Percentiles rank a stretch among this genome's conserved stretches.
Evolutionary conservation across 2,329 filamentous ascomycete species (phyloP).

Genomic region (Thelonectria blattea): DNA sequence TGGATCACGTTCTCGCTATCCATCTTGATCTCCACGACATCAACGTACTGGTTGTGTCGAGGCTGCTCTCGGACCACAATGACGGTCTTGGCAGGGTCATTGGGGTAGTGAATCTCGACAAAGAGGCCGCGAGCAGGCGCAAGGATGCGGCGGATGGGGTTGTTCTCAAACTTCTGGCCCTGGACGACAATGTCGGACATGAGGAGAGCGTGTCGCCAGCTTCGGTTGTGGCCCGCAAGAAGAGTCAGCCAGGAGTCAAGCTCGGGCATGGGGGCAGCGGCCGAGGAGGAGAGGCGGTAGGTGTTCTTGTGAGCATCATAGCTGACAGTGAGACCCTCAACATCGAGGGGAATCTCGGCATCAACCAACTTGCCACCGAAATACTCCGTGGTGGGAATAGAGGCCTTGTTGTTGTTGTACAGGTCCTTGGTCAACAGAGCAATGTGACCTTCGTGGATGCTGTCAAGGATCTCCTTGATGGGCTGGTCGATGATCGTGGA

Average conservation of each 20-base stretch:
- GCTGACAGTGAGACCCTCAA: conserved; percentile 85
- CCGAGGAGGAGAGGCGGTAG: conserved; percentile 80
- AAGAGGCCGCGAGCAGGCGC: conserved; percentile 84
- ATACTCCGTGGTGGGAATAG: conserved; percentile 89
- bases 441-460: conserved; percentile 89
- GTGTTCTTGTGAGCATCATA: conserved; percentile 79
- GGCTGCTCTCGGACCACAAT: conserved; percentile 89
- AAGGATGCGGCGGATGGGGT: conserved; percentile 92
- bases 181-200: conserved; percentile 93
- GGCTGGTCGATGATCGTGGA: conserved; percentile 91
- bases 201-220: conserved; percentile 94
- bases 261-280: conserved; percentile 76
- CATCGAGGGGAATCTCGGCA: conserved; percentile 72
- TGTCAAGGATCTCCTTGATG: conserved; percentile 91
- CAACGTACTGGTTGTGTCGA: conserved; percentile 82
- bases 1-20: conserved; percentile 78
- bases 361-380: conserved; percentile 89
- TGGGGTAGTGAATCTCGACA: conserved; percentile 84
- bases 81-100: conserved; percentile 80
- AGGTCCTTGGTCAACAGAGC: conserved; percentile 77
- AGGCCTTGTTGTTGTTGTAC: conserved; percentile 74
- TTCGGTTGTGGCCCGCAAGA: conserved; percentile 83
- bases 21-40: conserved; percentile 86
- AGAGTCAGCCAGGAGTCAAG: conserved; percentile 86
- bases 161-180: conserved; percentile 95